phyloP scores from a whole-genome alignment of 345 rosid species.

The Heritiera littoralis region DNA sequence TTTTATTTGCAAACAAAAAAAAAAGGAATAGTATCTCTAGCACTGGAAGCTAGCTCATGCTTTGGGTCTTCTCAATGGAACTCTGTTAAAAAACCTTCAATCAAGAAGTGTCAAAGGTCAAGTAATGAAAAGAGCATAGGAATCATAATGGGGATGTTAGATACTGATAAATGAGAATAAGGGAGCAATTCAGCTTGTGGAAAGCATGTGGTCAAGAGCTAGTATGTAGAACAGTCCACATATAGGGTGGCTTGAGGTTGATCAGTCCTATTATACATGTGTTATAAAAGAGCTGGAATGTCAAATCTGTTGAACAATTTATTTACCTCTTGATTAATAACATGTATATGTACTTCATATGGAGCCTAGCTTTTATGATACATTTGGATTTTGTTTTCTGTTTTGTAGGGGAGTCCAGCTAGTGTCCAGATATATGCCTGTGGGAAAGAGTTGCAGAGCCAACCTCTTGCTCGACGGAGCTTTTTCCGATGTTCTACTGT shows the following conservation, averaged over 20 bases:
- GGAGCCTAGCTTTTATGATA: neutral
- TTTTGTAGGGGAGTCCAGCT: conserved; percentile 79
- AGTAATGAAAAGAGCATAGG: neutral
- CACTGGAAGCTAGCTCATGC: neutral
- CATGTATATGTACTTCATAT: neutral
- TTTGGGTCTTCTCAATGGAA: neutral
- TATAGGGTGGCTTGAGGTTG: neutral
- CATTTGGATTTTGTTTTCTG: neutral
- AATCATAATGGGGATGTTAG: neutral
- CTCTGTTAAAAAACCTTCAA: neutral
- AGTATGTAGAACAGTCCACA: neutral
- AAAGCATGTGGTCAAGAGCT: neutral
- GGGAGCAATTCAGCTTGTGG: neutral
- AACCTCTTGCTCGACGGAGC: conserved; percentile 76
- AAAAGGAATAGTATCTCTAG: neutral
- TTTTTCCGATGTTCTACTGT: conserved; percentile 88
- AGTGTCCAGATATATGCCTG: conserved; percentile 89
- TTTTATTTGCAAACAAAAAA: no score
- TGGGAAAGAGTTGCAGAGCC: conserved; percentile 61
- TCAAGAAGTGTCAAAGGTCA: neutral
- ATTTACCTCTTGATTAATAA: neutral
- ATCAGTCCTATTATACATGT: neutral
- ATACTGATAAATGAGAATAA: neutral
- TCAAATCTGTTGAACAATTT: neutral
- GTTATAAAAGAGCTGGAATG: neutral